Evolutionary conservation across 2,329 filamentous ascomycete species (phyloP).

Genomic region (Aspergillus sp.): DNA sequence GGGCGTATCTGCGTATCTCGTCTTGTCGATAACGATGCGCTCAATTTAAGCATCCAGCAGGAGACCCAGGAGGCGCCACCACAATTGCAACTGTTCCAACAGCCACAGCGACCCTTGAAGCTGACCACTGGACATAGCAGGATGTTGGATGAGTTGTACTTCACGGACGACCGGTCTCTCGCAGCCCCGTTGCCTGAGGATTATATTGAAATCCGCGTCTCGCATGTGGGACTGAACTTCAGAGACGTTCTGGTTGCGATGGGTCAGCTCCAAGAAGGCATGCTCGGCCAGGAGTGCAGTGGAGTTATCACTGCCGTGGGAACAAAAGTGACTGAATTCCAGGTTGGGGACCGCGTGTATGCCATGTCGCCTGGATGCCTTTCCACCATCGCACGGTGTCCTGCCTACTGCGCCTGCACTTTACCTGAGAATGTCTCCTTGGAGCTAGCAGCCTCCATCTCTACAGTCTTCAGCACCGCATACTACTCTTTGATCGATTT

Average conservation of each 20-base stretch:
- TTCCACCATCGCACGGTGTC: constrained; percentile 30
- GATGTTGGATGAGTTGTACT: constrained; percentile 25
- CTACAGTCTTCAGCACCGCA: neutral
- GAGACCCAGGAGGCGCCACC: neutral
- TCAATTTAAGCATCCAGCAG: neutral
- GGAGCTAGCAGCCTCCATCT: neutral
- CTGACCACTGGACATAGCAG: constrained; percentile 18
- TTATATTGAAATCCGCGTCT: constrained; percentile 23
- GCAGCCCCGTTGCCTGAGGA: constrained; percentile 13
- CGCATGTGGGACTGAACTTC: constrained; percentile 29
- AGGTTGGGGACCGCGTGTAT: constrained; percentile 43
- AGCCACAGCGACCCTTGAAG: constrained; percentile 19
- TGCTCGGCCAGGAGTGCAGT: constrained; percentile 19
- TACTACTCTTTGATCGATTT: neutral
- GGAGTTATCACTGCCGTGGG: constrained; percentile 25
- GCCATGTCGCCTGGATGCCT: constrained; percentile 33
- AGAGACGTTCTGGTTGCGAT: constrained; percentile 47
- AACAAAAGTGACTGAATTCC: constrained; percentile 28
- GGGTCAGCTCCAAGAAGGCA: constrained; percentile 32
- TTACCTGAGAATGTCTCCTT: neutral
- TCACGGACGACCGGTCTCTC: constrained; percentile 21
- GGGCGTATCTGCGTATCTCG: neutral
- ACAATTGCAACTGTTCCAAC: constrained; percentile 21
- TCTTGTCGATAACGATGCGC: neutral
- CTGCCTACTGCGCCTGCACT: constrained; percentile 27